Evolutionary conservation across 108 stramenopile species (phyloP).

Genomic region (Cyclotella choctawhatcheeana): DNA sequence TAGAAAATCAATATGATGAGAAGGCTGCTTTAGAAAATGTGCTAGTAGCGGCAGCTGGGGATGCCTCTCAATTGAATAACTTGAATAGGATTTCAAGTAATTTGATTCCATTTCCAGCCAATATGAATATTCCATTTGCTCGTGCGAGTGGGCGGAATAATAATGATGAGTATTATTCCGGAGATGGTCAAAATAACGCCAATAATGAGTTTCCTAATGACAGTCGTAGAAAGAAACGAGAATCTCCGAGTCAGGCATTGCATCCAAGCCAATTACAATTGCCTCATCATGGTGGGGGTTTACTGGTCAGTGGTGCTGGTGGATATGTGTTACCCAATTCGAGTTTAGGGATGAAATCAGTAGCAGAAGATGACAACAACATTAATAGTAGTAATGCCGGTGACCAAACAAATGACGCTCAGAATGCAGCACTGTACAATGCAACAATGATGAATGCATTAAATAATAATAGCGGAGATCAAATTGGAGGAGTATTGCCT

Average conservation of each 20-base stretch:
- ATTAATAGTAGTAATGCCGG: background rate
- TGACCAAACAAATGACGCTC: background rate
- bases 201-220: constrained; percentile 29
- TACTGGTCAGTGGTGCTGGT: constrained; percentile 9
- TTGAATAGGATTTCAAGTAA: background rate
- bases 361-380: constrained; percentile 8
- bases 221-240: constrained; percentile 41
- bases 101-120: background rate
- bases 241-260: constrained; percentile 39
- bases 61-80: constrained; percentile 1
- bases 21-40: background rate
- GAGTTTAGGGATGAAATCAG: constrained; percentile 19
- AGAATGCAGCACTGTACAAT: background rate
- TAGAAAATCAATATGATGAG: background rate
- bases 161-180: background rate
- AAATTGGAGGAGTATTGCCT: background rate
- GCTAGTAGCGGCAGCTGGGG: background rate
- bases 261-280: constrained; percentile 43
- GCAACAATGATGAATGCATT: constrained; percentile 16
- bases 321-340: constrained; percentile 7
- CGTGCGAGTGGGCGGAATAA: background rate
- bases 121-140: background rate
- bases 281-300: constrained; percentile 12
- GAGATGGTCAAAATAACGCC: background rate
- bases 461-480: constrained; percentile 4